Evolutionary conservation across 257 asterid genomes (phyloP), one percentile per base, ranked within the genome.

Genomic region (Haberlea rhodopensis): DNA sequence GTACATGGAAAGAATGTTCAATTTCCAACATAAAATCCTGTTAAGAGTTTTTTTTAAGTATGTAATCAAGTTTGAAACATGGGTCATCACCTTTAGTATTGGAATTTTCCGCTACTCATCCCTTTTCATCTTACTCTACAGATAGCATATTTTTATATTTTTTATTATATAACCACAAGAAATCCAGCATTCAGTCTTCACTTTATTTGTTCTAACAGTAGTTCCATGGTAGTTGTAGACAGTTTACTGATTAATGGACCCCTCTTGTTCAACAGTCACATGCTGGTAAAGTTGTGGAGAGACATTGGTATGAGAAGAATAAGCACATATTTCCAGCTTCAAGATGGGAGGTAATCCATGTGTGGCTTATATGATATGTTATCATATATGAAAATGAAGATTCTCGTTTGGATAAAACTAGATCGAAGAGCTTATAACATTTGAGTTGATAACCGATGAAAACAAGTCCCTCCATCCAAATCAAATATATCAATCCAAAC

Each of bases 291-390:
- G 99, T 94, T 71, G 99, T 94, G 34, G 99, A 94, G 84, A 79
- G 99, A 74, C 99, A 94, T 73, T 94, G 99, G 97, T 94, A 94
- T 62, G 97, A 94, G 76, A 94, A 94, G 91, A 94, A 94, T 80
- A 94, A 94, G 75, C 99, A 94, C 78, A 94, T 94, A 26, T 94
- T 94, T 76, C 99, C 99, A 5, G 99, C 99, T 66, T 94, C 96
- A 49, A 85, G 99, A 63, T 94, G 99, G 99, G 99, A 94, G 98
- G 98, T 91, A 78, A 37, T n/a, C n/a, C 51, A 20, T n/a, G n/a
- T n/a, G n/a, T n/a, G n/a, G n/a, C 25, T 6, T 51, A 9, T 52
- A 23, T 19, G 57, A 16, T 43, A 4, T 1, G 51, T 15, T n/a
- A 43, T 15, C 3, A 16, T 20, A 23, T 52, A 8, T 52, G 27